Evolutionary conservation across 2,329 filamentous ascomycete species (phyloP), one percentile per base, ranked within the genome.

Genomic region (Hypocrella siamensis): DNA sequence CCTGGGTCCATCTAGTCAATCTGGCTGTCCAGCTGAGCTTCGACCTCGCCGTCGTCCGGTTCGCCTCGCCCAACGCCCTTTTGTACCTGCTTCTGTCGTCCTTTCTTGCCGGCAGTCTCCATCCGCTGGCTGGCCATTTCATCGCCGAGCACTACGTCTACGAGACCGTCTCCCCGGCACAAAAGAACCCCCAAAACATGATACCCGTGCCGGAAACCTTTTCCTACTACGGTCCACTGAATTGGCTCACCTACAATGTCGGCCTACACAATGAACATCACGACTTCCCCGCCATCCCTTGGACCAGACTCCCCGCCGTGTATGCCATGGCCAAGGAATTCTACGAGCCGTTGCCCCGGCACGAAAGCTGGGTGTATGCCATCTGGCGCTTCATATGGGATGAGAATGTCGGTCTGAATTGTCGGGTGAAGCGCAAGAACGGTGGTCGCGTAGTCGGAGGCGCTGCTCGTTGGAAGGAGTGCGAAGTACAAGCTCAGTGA

Each of bases 211-310:
- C 90, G 3, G 90, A 98, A 65, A 98, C 90, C 1, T 98, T 84
- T 61, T 88, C 79, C 30, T 98, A 98, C 68, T 98, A 98, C 52
- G 90, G 90, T 0, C 73, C 80, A 1, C 69, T 96, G 41, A 98
- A 98, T 60, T 58, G 85, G 46, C 59, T 98, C 31, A 93, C 86
- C 1, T 98, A 96, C 66, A 98, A 98, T 46, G 90, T 98, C 28
- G 90, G 90, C 32, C 63, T 94, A 48, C 90, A 98, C 64, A 98
- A 98, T 53, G 90, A 98, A 64, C 90, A 98, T 58, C 90, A 98
- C 55, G 90, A 98, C 56, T 98, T 98, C 60, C 90, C 90, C 9
- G 90, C 90, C 30, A 73, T 98, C 29, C 88, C 90, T 0, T 98
- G 90, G 90, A 94, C 85, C 8, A 68, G 79, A 19, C 67, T 98